phyloP scores from a whole-genome alignment of 2,329 filamentous ascomycete species.

The Phoma sp. region DNA sequence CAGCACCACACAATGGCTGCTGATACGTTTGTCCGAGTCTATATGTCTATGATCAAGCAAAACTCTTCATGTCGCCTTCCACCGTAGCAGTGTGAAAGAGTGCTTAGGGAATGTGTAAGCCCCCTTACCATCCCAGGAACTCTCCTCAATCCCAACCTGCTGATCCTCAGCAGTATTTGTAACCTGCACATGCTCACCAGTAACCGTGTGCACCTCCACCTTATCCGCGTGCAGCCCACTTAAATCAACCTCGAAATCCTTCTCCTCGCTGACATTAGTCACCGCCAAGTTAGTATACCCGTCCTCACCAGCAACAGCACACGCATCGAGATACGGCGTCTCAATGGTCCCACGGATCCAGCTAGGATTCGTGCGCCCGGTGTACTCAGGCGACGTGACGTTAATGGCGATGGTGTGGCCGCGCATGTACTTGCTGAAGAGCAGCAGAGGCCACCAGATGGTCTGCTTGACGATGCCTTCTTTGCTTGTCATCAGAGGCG shows the following conservation, averaged over 20 bases:
- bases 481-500: constrained; percentile 73
- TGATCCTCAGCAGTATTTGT: constrained; percentile 69
- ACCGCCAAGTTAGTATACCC: constrained; percentile 71
- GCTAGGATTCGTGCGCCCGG: constrained; percentile 67
- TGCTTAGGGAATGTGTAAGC: constrained; percentile 71
- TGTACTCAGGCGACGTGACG: constrained; percentile 67
- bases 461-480: constrained; percentile 71
- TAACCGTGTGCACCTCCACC: constrained; percentile 68
- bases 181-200: constrained; percentile 61
- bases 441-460: constrained; percentile 74
- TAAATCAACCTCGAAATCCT: constrained; percentile 65
- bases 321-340: constrained; percentile 73
- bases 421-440: constrained; percentile 76
- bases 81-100: constrained; percentile 71
- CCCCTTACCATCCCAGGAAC: constrained; percentile 68
- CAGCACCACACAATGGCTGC: too few species aligned
- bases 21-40: too few species aligned
- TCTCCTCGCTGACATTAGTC: constrained; percentile 70
- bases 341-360: constrained; percentile 71
- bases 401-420: constrained; percentile 72
- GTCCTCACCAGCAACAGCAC: constrained; percentile 63
- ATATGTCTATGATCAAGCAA: too few species aligned
- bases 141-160: constrained; percentile 66
- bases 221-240: constrained; percentile 57
- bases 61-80: constrained; percentile 45